Evolutionary conservation across 148 eudicot genomes (phyloP).

Genomic region (Rhododendron molle): DNA sequence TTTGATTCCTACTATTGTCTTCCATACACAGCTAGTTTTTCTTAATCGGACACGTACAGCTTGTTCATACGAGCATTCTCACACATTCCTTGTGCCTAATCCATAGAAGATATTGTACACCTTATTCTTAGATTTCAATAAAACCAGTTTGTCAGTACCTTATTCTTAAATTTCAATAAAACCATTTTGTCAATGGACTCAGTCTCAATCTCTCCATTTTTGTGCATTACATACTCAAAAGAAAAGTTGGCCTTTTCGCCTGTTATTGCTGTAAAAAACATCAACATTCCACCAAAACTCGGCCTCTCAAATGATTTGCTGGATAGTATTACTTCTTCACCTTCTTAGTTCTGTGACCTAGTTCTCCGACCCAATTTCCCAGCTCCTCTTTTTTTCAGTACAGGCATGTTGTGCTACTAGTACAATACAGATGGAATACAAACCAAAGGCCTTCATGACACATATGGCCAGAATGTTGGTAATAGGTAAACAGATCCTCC

Average conservation of each 20-base stretch:
- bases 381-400: not conserved
- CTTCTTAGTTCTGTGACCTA: not conserved
- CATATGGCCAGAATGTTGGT: not conserved
- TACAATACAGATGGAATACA: not conserved
- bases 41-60: not conserved
- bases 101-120: not conserved
- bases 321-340: not conserved
- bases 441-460: not conserved
- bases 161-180: not conserved
- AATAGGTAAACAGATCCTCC: not conserved
- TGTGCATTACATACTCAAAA: not conserved
- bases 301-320: not conserved
- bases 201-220: not conserved
- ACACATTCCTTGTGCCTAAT: not conserved
- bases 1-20: not conserved
- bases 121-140: not conserved
- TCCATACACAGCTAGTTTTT: not conserved
- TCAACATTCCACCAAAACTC: not conserved
- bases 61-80: not conserved
- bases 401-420: not conserved
- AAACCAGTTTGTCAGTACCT: not conserved
- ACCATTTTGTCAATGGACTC: not conserved
- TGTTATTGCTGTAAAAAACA: not conserved
- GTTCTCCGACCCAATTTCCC: not conserved
- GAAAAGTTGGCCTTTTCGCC: not conserved